Percentiles rank a stretch among this genome's conserved stretches.
These are phyloP conservation scores for Colletotrichum abscissum DNA, from an alignment of 2,329 filamentous ascomycete species.

Conservation along the genomic window DNA sequence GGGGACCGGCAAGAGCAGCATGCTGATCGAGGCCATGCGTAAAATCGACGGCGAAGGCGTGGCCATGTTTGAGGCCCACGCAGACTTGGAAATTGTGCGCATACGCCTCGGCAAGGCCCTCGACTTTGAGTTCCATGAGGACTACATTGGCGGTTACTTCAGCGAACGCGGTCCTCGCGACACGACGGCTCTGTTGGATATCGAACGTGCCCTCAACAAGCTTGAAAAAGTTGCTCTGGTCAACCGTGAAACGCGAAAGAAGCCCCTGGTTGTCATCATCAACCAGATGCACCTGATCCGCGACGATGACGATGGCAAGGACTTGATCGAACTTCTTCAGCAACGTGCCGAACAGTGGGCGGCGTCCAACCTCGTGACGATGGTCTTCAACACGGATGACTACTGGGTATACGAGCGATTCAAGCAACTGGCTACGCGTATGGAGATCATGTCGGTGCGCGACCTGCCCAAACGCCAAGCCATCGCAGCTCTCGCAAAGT, in stretches of 20 bases:
- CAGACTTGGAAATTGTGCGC: constrained; percentile 94
- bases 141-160: constrained; percentile 97
- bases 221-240: constrained; percentile 92
- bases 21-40: constrained; percentile 95
- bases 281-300: constrained; percentile 93
- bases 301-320: constrained; percentile 92
- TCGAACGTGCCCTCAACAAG: constrained; percentile 97
- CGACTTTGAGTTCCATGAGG: constrained; percentile 97
- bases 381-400: constrained; percentile 96
- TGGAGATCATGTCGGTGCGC: constrained; percentile 90
- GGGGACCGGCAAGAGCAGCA: constrained; percentile 95
- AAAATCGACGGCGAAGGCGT: constrained; percentile 90
- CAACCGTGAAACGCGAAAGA: constrained; percentile 69
- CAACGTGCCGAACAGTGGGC: constrained; percentile 98
- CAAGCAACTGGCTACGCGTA: constrained; percentile 90
- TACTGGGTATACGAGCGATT: constrained; percentile 98
- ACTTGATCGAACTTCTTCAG: constrained; percentile 93
- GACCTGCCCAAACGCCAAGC: constrained; percentile 86
- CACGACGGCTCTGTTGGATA: constrained; percentile 91
- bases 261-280: constrained; percentile 90
- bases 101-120: constrained; percentile 92
- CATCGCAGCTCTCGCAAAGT: constrained; percentile 79
- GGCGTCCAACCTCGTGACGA: constrained; percentile 87
- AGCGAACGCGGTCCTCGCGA: constrained; percentile 93
- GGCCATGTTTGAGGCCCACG: constrained; percentile 96